A percentile compares a stretch with the other conserved stretches of the same genome.
Conservation (phyloP, 768 basidiomycete species). For the Lentinula detonsa region DNA sequence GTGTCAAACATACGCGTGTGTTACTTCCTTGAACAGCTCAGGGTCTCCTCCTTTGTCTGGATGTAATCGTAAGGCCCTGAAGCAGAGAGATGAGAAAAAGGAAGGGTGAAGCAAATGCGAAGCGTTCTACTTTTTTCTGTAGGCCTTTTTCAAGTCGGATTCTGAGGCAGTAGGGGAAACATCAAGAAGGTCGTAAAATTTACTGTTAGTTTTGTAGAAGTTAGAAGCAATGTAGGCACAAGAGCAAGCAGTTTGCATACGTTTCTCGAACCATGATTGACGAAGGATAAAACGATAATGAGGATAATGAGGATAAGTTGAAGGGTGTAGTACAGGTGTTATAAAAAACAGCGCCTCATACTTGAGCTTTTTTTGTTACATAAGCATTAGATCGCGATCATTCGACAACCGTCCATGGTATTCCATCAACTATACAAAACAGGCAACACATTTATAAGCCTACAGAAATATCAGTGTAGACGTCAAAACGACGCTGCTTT, state of each 20-base stretch:
- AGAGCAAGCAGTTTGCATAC: neutral
- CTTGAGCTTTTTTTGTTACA: neutral
- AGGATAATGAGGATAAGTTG: neutral
- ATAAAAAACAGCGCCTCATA: no score
- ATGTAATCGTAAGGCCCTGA: constrained; percentile 77
- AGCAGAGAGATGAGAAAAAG: constrained; percentile 8
- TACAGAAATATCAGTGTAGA: constrained; percentile 68
- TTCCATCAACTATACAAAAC: constrained; percentile 3
- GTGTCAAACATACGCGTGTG: constrained; percentile 72
- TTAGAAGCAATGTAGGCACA: neutral
- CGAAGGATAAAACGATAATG: neutral
- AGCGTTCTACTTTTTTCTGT: constrained; percentile 74
- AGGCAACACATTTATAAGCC: constrained; percentile 12
- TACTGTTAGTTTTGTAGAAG: constrained; percentile 34
- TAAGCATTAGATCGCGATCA: neutral
- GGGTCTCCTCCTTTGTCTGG: constrained; percentile 96
- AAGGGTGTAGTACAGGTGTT: neutral
- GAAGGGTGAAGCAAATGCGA: neutral
- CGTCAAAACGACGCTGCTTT: constrained; percentile 85
- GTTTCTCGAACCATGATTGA: constrained; percentile 6
- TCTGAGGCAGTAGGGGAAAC: constrained; percentile 76
- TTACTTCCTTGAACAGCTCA: constrained; percentile 96
- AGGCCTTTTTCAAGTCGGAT: constrained; percentile 88
- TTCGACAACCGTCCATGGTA: constrained; percentile 6
- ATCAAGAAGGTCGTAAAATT: constrained; percentile 92